A percentile compares a stretch with the other conserved stretches of the same genome.
Evolutionary conservation across 2,329 filamentous ascomycete species (phyloP).

Genomic region (Pyrenochaeta sp.): DNA sequence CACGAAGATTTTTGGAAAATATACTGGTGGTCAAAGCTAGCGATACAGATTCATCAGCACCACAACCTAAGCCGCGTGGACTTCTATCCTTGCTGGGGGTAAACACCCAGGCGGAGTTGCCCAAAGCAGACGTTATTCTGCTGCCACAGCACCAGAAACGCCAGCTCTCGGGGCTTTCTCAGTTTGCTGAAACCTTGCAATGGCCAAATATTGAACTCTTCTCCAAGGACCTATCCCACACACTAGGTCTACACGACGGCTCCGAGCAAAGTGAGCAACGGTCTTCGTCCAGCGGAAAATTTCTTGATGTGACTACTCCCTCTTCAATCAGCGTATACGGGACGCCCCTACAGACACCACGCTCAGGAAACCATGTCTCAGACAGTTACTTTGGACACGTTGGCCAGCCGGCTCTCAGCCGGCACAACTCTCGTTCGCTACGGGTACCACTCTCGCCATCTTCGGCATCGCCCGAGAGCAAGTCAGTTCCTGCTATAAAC

Average conservation of each 20-base stretch:
- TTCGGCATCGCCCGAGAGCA: slow-evolving; percentile 17
- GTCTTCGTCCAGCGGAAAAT: slow-evolving; percentile 29
- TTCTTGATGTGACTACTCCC: slow-evolving; percentile 36
- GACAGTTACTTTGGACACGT: slow-evolving; percentile 49
- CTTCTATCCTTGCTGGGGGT: slow-evolving; percentile 40
- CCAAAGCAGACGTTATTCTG: slow-evolving; percentile 39
- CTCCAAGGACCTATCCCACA: slow-evolving; percentile 48
- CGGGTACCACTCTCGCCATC: slow-evolving; percentile 42
- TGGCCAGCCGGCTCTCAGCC: slow-evolving; percentile 30
- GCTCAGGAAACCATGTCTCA: slow-evolving; percentile 30
- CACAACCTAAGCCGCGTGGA: slow-evolving; percentile 34
- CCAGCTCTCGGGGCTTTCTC: slow-evolving; percentile 60
- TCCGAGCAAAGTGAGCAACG: slow-evolving; percentile 22
- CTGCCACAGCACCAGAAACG: slow-evolving; percentile 45
- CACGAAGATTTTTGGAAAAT: slow-evolving; percentile 62
- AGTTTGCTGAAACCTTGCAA: slow-evolving; percentile 59
- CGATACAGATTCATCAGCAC: slow-evolving; percentile 19
- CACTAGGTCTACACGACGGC: slow-evolving; percentile 38
- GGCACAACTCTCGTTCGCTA: slow-evolving; percentile 40
- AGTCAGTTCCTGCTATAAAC: slow-evolving; percentile 18
- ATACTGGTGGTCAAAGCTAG: slow-evolving; percentile 51
- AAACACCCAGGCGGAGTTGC: slow-evolving; percentile 25
- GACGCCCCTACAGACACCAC: slow-evolving; percentile 50
- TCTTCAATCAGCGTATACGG: slow-evolving; percentile 48
- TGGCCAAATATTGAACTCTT: slow-evolving; percentile 59